Evolutionary conservation across 2,329 filamentous ascomycete species (phyloP), one percentile per base, ranked within the genome.

Genomic region (Cryphonectria carpinicola): DNA sequence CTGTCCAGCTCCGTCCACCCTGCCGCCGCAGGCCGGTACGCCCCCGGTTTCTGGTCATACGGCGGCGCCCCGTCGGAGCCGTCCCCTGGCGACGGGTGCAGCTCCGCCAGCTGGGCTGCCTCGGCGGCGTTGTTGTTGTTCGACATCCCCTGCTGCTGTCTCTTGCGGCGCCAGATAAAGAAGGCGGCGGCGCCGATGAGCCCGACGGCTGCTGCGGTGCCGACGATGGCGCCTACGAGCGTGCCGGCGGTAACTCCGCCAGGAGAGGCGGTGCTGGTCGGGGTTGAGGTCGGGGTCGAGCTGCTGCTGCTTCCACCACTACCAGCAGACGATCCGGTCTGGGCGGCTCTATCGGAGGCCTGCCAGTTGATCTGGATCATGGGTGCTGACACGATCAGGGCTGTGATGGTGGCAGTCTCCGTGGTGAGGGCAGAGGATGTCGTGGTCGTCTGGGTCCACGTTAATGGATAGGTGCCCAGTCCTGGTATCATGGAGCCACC

Each of bases 281-380:
- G 2, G 11, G 61, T 13, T 14, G 37, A 25, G 37, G 32, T 28
- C 22, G 61, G 25, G 61, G 39, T 28, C 13, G 61, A 41, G 19
- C 35, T 64, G 13, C 37, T n/a, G 17, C 17, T 14, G 13, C 37
- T 39, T 1, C 10, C 10, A 11, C 37, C 37, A 39, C 37, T 39
- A 39, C 37, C 11, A 39, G 3, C 37, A 39, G 60, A 13, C 32
- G 60, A 43, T 11, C 13, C 35, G 3, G 67, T 13, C 13, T 28
- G 19, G 43, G n/a, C 37, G 11, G 35, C 7, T 14, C 35, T 17
- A 13, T 69, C 67, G 2, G 61, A 56, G n/a, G 67, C 54, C 32
- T 32, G 62, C 67, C 61, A 69, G 61, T 69, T 69, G 37, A 69
- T 69, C 61, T 69, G 67, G 35, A 69, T 69, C 67, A 69, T 69